Evolutionary conservation across 2,329 filamentous ascomycete species (phyloP), one percentile per base, ranked within the genome.

Genomic region (Colletotrichum somersetense): DNA sequence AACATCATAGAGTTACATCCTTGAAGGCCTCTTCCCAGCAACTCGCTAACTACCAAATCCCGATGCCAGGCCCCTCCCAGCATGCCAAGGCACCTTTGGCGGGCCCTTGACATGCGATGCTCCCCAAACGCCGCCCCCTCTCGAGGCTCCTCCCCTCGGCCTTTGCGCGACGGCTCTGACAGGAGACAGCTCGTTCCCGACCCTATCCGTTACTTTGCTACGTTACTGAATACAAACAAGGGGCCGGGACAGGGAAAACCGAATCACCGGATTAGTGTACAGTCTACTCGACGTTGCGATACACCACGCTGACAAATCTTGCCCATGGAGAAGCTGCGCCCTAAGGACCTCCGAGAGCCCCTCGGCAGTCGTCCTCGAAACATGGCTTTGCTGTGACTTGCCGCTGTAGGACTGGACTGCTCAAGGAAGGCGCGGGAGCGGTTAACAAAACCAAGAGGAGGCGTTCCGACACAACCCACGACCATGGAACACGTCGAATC

Each of bases 1-100:
- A 16, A 65, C 46, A 69, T 59, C 69, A 35, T 66, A 61, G 53
- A 61, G 70, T 70, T 64, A 23, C 70, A 72, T 65, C 23, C 55
- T 46, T n/a, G 23, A 65, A 53, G 20, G 55, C 30, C 48, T 64
- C 38, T 26, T 52, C 20, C 66, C 59, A 48, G 66, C 53, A 38
- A 61, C 26, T n/a, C 55, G 18, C 35, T 18, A 26, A 26, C 8
- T 26, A 46, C 18, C 52, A 18, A 30, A 30, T 33, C 44, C 18
- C 8, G n/a, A 38, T 48, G 42, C 33, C 53, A 65, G 70, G 66
- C 53, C 46, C 26, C 44, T 40, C 66, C 61, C 53, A 23, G 53
- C 58, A 55, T 46, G 66, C 61, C 66, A 65, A 64, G 38, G 30
- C 59, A 20, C 58, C 58, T 38, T 35, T 55, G n/a, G 55, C 55